Evolutionary conservation across 1,284 basidiomycete species (phyloP).

Genomic region (Rhodotorula sp.): DNA sequence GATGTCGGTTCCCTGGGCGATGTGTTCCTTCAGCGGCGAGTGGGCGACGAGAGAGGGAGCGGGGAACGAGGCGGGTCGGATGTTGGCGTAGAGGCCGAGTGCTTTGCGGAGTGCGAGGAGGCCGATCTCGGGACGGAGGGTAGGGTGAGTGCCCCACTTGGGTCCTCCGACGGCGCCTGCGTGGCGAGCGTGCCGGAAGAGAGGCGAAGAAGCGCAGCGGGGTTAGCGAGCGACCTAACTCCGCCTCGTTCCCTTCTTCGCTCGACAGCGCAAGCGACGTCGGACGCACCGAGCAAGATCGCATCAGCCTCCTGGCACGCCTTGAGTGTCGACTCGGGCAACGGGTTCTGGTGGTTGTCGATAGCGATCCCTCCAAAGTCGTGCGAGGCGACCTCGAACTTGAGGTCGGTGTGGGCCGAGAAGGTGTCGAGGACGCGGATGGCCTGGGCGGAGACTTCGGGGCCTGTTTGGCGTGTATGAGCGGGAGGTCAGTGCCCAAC

Average conservation of each 20-base stretch:
- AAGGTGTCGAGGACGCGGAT: slow-evolving; percentile 77
- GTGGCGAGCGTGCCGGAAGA: background rate
- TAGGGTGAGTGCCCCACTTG: slow-evolving; percentile 90
- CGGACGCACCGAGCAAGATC: slow-evolving; percentile 74
- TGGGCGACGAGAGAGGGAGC: slow-evolving; percentile 82
- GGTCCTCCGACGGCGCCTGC: slow-evolving; percentile 93
- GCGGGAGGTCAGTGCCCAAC: background rate
- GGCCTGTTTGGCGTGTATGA: slow-evolving; percentile 59
- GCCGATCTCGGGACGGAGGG: slow-evolving; percentile 93
- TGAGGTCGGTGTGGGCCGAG: slow-evolving; percentile 65
- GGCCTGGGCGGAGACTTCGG: slow-evolving; percentile 89
- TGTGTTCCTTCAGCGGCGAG: slow-evolving; percentile 87
- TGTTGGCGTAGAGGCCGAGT: slow-evolving; percentile 95
- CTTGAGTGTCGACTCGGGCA: slow-evolving; percentile 80
- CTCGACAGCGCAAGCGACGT: background rate
- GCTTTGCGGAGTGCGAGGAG: slow-evolving; percentile 88
- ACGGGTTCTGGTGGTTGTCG: slow-evolving; percentile 76
- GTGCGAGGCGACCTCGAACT: slow-evolving; percentile 65
- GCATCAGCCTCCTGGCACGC: slow-evolving; percentile 88
- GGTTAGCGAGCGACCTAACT: background rate
- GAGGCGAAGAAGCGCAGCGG: background rate
- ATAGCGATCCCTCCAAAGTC: slow-evolving; percentile 93
- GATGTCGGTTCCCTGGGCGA: slow-evolving; percentile 78
- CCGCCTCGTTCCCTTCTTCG: no score
- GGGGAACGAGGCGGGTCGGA: slow-evolving; percentile 92